Base-by-base conservation (phyloP, 257 asterid species). In the Anisodus acutangulus region DNA sequence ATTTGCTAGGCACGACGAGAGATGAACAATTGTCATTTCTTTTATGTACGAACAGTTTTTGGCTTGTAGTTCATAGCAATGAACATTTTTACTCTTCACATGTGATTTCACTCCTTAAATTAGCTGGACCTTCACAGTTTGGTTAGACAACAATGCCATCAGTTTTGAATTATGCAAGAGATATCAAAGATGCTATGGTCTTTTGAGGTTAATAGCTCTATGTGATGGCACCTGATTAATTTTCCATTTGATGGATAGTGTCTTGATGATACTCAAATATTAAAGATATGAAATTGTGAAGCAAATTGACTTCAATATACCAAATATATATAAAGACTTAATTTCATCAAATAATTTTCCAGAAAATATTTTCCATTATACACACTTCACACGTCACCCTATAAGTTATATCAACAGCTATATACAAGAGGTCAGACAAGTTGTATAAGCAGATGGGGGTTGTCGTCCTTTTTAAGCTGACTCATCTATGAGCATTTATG, bases 11-110 rank as follows among this genome's bases (percentile, higher is more conserved):
- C 11, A 3, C 82, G 76, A 9, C 43, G 63, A 84, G 76, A 43
- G 47, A 26, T 60, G 64, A 62, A 51, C 81, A 54, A 79, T 79
- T 57, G 64, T 78, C 81, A 12, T 49, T 72, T 78, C 41, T 84
- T 79, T 79, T 62, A 86, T 78, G 87, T 64, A 69, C 31, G 17
- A 85, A 82, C 83, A 70, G 59, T 76, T 58, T 83, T 84, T 57
- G 63, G 85, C 80, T 26, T 82, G 85, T n/a, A 16, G 83, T 83
- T 81, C 83, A 63, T 76, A 83, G 86, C 51, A 35, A 54, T 59
- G 59, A 84, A 84, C 85, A 71, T 35, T 6, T n/a, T 41, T 3
- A 16, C 37, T 41, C 57, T 71, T 69, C 17, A n/a, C 70, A 64
- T 64, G 43, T 10, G 41, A 5, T 78, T 78, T 83, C 9, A 59